These are phyloP conservation scores for Chaetomium sp. DNA, from an alignment of 2,329 filamentous ascomycete species.

Conservation along the genomic window DNA sequence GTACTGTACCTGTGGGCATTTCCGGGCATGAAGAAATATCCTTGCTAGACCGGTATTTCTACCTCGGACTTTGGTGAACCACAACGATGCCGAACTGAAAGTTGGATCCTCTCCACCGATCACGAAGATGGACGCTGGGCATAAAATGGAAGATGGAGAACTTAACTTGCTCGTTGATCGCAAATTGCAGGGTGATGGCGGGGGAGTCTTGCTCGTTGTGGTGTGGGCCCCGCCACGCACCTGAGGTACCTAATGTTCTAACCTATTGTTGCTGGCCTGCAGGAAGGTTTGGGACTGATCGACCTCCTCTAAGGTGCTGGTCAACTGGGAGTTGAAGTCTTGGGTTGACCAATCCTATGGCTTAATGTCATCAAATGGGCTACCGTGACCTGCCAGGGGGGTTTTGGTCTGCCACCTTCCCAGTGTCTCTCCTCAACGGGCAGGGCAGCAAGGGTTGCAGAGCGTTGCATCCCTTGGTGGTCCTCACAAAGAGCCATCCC, in stretches of 20 bases:
- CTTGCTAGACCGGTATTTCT: no score
- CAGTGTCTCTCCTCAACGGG: no score
- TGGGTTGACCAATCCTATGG: slow-evolving; percentile 11
- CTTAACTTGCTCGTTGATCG: not conserved
- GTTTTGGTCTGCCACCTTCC: not conserved
- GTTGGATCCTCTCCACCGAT: no score
- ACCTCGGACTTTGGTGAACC: no score
- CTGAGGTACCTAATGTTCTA: no score
- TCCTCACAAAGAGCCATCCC: slow-evolving; percentile 8
- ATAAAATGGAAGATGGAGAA: no score
- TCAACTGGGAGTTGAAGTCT: not conserved
- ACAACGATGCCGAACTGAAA: no score
- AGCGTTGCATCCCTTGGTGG: not conserved
- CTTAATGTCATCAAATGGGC: no score
- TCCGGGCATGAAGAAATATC: no score
- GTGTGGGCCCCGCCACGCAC: not conserved
- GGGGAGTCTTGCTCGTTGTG: slow-evolving; percentile 1
- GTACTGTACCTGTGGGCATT: not conserved
- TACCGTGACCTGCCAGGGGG: no score
- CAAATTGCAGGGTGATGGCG: slow-evolving; percentile 12
- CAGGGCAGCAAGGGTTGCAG: no score
- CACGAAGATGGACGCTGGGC: no score
- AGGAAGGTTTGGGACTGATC: not conserved
- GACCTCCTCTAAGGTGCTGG: not conserved
- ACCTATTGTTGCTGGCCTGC: not conserved